These are phyloP conservation scores for Cladosporium sp. DNA, from an alignment of 2,329 filamentous ascomycete species.

Conservation along the genomic window DNA sequence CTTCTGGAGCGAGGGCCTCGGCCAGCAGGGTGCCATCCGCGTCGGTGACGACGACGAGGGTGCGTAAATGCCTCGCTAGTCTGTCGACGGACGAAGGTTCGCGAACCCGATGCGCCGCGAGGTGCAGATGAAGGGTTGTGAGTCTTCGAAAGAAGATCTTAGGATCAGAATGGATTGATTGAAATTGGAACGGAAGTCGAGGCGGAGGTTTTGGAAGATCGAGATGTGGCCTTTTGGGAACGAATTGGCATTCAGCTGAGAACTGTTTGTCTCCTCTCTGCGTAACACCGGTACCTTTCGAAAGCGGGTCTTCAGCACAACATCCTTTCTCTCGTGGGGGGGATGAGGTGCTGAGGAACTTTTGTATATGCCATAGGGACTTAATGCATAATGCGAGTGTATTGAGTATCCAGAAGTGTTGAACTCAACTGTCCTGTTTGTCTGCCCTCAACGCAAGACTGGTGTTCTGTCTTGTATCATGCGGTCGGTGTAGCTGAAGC, in stretches of 20 bases:
- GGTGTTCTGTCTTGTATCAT: too few species aligned
- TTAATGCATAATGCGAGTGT: conserved; percentile 13
- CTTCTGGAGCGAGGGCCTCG: conserved; percentile 46
- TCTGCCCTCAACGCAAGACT: too few species aligned
- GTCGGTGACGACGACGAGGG: conserved; percentile 44
- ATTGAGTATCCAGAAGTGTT: not conserved
- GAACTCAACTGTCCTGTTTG: too few species aligned
- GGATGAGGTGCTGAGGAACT: not conserved
- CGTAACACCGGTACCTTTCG: conserved; percentile 10
- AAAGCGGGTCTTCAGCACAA: not conserved
- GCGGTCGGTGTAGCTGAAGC: too few species aligned
- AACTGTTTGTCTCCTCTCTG: conserved; percentile 1
- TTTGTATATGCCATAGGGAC: conserved; percentile 11
- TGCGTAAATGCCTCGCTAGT: conserved; percentile 25
- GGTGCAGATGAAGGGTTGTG: not conserved
- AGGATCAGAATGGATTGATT: conserved; percentile 11
- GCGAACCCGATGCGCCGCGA: not conserved
- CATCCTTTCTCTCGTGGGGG: not conserved
- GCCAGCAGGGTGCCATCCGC: conserved; percentile 43
- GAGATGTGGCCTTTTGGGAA: conserved; percentile 17
- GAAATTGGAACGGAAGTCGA: not conserved
- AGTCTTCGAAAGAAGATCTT: not conserved
- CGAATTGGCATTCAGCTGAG: not conserved
- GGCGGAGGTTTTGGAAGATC: conserved; percentile 14
- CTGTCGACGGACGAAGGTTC: not conserved